Base-by-base conservation (phyloP, 1,284 basidiomycete species). In the Coniferiporia sulphurascens region DNA sequence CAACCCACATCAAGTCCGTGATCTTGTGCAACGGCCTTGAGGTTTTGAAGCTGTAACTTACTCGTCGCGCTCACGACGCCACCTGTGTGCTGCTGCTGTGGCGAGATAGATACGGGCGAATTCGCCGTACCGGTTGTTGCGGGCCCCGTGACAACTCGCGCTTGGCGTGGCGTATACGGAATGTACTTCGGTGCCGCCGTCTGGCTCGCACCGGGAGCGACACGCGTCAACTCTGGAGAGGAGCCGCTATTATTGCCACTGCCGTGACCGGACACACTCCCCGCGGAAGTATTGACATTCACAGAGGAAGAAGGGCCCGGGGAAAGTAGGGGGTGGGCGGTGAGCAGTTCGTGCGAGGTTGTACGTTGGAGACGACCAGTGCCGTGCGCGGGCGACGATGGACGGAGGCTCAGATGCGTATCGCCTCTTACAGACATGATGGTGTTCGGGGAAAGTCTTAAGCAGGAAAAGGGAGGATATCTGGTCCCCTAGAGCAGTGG, bases 1-100 rank as follows among this genome's bases (percentile, higher is more conserved):
- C 83, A 87, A 19, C 78, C 80, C 22, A 80, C 79, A 59, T 86
- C 87, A 49, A 93, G 73, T 0, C 91, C 91, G 17, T 91, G 79
- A 60, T 76, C 76, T 71, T 95, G 92, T 1, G 85, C 87, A 1
- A 86, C 86, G 1, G 90, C 85, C 72, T 91, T 93, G 60, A 95
- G 75, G 67, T 86, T 88, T 74, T 91, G 87, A 17, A 91, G 73
- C 69, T 93, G 90, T 5, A 92, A 72, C 67, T 84, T 85, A 63
- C 78, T 83, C 8, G 85, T 82, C 3, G 85, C 86, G 67, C 83
- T 82, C 21, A 43, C 35, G 27, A 35, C 22, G 21, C 80, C 81
- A 55, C 72, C 68, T 27, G 65, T 58, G 45, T 64, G 66, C 46
- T 59, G 58, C 35, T 53, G 58, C 58, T 75, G 75, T 44, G 73